Conservation (phyloP, 805 yeast genomes). For the Candida loeiensis region DNA sequence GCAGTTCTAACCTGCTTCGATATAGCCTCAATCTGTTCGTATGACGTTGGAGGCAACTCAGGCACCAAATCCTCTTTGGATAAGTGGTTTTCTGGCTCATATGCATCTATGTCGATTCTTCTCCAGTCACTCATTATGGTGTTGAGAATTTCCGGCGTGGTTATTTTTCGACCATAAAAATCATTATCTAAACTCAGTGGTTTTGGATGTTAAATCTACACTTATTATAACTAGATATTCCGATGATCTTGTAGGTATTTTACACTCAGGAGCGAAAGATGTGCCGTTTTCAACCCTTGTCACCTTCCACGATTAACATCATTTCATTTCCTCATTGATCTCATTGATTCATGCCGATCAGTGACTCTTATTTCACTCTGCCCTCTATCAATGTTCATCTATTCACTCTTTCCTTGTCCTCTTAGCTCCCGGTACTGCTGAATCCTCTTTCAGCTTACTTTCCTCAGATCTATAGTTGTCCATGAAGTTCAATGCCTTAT, state of each 20-base stretch:
- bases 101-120: conserved; percentile 89
- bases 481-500: conserved; percentile 39
- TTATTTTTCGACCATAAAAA: background rate
- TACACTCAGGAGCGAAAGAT: too few relatives aligned
- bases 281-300: too few relatives aligned
- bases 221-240: too few relatives aligned
- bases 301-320: too few relatives aligned
- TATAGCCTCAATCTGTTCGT: conserved; percentile 50
- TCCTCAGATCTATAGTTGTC: conserved; percentile 28
- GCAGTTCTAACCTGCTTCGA: conserved; percentile 57
- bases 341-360: too few relatives aligned
- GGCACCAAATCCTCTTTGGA: conserved; percentile 62
- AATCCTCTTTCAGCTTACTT: background rate
- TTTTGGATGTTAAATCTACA: too few relatives aligned
- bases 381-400: background rate
- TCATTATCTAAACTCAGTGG: background rate
- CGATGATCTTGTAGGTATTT: too few relatives aligned
- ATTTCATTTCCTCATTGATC: too few relatives aligned
- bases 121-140: conserved; percentile 73
- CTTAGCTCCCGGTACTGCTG: background rate
- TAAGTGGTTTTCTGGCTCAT: conserved; percentile 75
- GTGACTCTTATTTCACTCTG: too few relatives aligned
- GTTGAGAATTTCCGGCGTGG: background rate
- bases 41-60: conserved; percentile 41
- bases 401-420: background rate